Percentiles rank a stretch among this genome's conserved stretches.
These are phyloP conservation scores for Pichia norvegensis DNA, from an alignment of 1,139 yeast species.

Conservation along the genomic window DNA sequence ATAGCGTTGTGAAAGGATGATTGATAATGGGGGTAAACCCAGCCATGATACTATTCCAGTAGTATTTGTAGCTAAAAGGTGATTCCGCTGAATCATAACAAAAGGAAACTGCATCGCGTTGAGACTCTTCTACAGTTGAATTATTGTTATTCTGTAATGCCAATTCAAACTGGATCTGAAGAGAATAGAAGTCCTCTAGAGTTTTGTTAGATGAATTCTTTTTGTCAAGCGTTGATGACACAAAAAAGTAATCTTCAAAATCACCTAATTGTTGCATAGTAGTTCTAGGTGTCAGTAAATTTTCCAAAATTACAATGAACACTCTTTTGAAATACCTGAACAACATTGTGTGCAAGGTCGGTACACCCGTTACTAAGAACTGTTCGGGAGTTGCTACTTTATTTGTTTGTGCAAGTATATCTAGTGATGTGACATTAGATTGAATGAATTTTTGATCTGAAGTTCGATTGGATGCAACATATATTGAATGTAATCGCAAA, in stretches of 20 bases:
- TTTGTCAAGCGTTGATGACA: background rate
- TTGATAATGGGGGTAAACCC: conserved; percentile 59
- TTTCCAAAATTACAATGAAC: conserved; percentile 31
- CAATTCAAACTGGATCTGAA: background rate
- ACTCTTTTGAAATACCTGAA: conserved; percentile 37
- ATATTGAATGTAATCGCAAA: conserved; percentile 35
- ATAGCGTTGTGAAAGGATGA: conserved; percentile 28
- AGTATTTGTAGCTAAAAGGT: conserved; percentile 31
- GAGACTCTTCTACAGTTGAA: background rate
- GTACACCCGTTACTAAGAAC: conserved; percentile 28
- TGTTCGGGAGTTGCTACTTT: conserved; percentile 8
- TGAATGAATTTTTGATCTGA: background rate
- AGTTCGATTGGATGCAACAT: background rate
- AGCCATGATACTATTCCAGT: conserved; percentile 36
- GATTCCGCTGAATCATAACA: conserved; percentile 22
- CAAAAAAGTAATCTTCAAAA: background rate
- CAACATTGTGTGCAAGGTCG: conserved; percentile 37
- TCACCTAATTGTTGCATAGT: background rate
- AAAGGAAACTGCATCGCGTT: conserved; percentile 15
- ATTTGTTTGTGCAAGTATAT: background rate
- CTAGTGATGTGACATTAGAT: conserved; percentile 10
- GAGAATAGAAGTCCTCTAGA: background rate
- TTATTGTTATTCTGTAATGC: background rate
- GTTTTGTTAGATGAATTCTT: background rate
- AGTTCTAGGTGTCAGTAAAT: conserved; percentile 16